phyloP scores from a whole-genome alignment of 1,284 basidiomycete genomes.

The Pholiota adiposa region DNA sequence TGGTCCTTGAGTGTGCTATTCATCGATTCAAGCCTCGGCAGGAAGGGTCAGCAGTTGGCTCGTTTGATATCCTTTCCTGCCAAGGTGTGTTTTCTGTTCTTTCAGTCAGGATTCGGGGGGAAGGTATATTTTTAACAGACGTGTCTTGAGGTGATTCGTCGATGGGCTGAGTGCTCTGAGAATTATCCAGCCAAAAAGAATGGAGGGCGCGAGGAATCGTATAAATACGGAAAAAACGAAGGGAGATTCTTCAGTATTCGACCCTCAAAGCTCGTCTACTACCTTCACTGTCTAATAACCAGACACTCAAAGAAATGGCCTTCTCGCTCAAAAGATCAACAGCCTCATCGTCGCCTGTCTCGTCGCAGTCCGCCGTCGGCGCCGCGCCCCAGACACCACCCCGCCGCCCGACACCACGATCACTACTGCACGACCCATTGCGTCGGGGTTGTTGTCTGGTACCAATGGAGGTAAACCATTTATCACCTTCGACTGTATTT shows the following conservation, averaged over 20 bases:
- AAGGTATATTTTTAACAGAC: background rate
- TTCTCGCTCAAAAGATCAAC: background rate
- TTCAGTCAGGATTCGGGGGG: background rate
- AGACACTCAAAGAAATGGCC: background rate
- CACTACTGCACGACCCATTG: conserved; percentile 7
- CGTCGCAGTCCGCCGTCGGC: background rate
- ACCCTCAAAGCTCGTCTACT: background rate
- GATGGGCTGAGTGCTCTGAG: background rate
- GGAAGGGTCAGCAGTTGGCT: conserved; percentile 2
- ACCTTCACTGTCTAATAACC: background rate
- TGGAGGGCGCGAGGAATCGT: background rate
- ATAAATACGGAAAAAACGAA: background rate
- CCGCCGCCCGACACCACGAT: background rate
- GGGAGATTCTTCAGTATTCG: background rate
- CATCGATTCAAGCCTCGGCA: background rate
- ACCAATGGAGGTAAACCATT: conserved; percentile 1
- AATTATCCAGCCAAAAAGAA: background rate
- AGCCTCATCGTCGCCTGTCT: background rate
- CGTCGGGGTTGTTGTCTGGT: conserved; percentile 5
- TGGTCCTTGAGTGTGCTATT: too few species aligned
- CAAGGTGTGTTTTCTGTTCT: conserved; percentile 1
- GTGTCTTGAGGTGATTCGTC: background rate
- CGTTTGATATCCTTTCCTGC: background rate
- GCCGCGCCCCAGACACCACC: conserved; percentile 2
- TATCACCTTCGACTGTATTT: background rate